A percentile compares a stretch with the other conserved stretches of the same genome.
phyloP scores from a whole-genome alignment of 225 moss, liverwort and hornwort species.

The Climacium dendroides region DNA sequence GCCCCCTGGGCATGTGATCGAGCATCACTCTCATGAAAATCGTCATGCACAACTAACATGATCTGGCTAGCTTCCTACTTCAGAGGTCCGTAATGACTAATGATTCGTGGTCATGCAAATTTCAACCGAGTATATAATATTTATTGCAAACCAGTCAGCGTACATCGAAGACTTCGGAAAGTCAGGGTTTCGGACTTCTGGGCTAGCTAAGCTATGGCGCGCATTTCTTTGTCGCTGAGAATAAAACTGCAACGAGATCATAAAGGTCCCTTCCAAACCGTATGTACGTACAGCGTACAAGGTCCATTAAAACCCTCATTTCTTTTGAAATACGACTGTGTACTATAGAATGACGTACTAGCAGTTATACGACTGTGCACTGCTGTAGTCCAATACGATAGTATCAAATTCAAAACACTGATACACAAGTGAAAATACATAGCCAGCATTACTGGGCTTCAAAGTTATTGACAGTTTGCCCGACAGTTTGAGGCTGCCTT shows the following conservation, averaged over 20 bases:
- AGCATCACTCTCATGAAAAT: background rate
- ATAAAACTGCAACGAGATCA: background rate
- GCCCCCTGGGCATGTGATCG: background rate
- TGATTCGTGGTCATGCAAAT: background rate
- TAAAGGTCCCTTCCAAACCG: background rate
- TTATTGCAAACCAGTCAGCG: background rate
- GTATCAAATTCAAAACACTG: background rate
- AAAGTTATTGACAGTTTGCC: background rate
- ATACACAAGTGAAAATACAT: background rate
- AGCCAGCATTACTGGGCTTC: background rate
- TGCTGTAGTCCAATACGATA: background rate
- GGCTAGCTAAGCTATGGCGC: background rate
- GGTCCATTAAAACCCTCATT: background rate
- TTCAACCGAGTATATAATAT: background rate
- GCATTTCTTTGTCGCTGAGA: background rate
- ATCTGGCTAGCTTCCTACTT: background rate
- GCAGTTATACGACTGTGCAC: background rate
- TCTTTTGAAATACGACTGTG: background rate
- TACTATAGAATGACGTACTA: background rate
- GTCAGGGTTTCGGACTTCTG: background rate
- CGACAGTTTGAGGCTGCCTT: background rate
- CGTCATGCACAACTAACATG: background rate
- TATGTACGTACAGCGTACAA: background rate
- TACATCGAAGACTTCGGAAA: background rate
- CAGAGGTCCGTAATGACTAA: background rate